Conservation (phyloP, 2,329 filamentous ascomycete genomes). For the Calonectria henricotiae region DNA sequence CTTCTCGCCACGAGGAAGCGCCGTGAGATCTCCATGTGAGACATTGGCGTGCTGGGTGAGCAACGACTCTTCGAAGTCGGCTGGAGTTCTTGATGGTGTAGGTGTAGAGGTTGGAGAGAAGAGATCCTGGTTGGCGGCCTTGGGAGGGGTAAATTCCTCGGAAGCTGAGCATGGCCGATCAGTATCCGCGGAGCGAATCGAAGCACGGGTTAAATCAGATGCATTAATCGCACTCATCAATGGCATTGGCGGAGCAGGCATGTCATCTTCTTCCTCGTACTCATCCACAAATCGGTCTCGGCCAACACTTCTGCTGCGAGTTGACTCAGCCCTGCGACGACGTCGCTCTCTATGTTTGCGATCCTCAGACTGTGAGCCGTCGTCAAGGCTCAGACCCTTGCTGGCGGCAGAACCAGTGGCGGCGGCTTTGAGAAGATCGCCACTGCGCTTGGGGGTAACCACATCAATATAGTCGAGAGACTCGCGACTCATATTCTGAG, state of each 20-base stretch:
- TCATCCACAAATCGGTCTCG: slow-evolving; percentile 67
- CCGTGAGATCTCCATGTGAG: slow-evolving; percentile 73
- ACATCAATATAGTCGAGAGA: slow-evolving; percentile 62
- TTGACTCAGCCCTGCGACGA: slow-evolving; percentile 68
- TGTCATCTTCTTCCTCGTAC: slow-evolving; percentile 68
- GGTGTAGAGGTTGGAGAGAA: slow-evolving; percentile 75
- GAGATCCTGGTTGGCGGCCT: slow-evolving; percentile 75
- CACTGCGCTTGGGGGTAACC: slow-evolving; percentile 64
- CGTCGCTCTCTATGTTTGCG: slow-evolving; percentile 69
- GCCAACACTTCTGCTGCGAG: slow-evolving; percentile 63
- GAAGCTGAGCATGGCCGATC: slow-evolving; percentile 81
- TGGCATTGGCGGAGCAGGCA: slow-evolving; percentile 84
- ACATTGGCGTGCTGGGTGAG: slow-evolving; percentile 79
- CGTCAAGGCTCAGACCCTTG: slow-evolving; percentile 56
- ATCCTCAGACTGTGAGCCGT: slow-evolving; percentile 65
- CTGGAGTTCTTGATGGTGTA: slow-evolving; percentile 72
- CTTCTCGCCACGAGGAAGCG: slow-evolving; percentile 67
- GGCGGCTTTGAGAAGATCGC: slow-evolving; percentile 64
- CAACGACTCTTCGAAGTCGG: slow-evolving; percentile 73
- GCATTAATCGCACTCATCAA: slow-evolving; percentile 88
- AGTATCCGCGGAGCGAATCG: slow-evolving; percentile 86
- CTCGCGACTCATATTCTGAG: slow-evolving; percentile 66
- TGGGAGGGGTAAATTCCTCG: slow-evolving; percentile 74
- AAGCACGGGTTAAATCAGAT: slow-evolving; percentile 90
- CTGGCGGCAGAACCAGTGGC: slow-evolving; percentile 64